Evolutionary conservation across 441 rosid genomes (phyloP), one percentile per base, ranked within the genome.

Genomic region (Pelargonium citronellum): DNA sequence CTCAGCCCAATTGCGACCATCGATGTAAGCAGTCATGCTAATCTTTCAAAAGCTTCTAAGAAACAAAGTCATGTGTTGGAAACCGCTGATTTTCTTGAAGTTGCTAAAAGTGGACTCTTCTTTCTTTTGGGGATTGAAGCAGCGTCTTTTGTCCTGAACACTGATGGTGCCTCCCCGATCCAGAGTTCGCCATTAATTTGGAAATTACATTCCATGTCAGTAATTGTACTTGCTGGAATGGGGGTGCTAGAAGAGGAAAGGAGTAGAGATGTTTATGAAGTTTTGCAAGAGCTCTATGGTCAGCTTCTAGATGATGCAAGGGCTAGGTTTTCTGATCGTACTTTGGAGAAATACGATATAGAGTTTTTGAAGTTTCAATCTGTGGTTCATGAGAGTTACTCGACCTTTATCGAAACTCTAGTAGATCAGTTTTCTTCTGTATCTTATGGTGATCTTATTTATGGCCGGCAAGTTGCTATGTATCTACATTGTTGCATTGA

Each of bases 181-280:
- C 77, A 11, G 62, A 80, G 73, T 67, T 87, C 87, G 41, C 89
- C 91, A 0, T 71, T 91, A 76, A 81, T 89, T 66, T 87, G 95
- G 96, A 94, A 94, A 83, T 71, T 89, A 70, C 99, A 94, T 79
- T 87, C 92, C 67, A 77, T 94, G 74, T 91, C 97, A 55, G 84
- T 82, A 71, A 74, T 73, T 74, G 76, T 94, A 65, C 91, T 88
- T 57, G 73, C 69, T 61, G 95, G 97, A 68, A 86, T 90, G 95
- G 89, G 73, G 47, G 82, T 88, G 72, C 86, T 91, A 55, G 89
- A 90, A 78, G 95, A 94, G 47, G 80, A 84, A 71, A 87, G 71
- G 79, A 87, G 87, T 78, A 80, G 84, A 78, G 83, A 77, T 80
- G 72, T 83, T 74, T 91, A 84, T 74, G 86, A 75, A 75, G 82